phyloP scores from a whole-genome alignment of 1,284 basidiomycete species.

The Austroboletus novae-zelandiae region DNA sequence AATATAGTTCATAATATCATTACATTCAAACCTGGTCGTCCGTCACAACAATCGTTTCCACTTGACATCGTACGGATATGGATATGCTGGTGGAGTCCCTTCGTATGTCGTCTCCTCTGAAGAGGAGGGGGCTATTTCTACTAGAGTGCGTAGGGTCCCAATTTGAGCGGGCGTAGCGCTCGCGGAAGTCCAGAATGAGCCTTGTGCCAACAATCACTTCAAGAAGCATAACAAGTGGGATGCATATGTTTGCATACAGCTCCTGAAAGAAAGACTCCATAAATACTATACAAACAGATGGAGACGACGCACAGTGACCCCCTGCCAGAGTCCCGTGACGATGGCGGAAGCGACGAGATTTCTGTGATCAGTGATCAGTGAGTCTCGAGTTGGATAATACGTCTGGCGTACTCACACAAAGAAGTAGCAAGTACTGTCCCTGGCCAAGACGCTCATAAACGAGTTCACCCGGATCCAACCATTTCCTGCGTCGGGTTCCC shows the following conservation, averaged over 20 bases:
- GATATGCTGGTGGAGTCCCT: neutral
- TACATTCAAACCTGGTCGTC: conserved; percentile 3
- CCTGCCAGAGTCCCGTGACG: conserved; percentile 29
- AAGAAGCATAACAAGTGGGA: conserved; percentile 34
- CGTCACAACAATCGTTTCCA: conserved; percentile 17
- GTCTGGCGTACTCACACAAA: conserved; percentile 23
- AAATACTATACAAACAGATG: neutral
- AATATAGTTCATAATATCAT: conserved; percentile 7
- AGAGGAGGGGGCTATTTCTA: conserved; percentile 17
- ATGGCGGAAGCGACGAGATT: conserved; percentile 24
- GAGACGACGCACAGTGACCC: conserved; percentile 20
- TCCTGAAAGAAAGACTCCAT: conserved; percentile 7
- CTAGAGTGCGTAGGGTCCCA: conserved; percentile 6
- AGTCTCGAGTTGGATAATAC: neutral
- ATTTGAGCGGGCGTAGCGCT: conserved; percentile 25
- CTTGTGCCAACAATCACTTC: conserved; percentile 33
- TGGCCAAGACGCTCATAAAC: conserved; percentile 25
- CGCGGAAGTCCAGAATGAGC: conserved; percentile 33
- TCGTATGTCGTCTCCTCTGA: conserved; percentile 7
- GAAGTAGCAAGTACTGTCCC: conserved; percentile 33
- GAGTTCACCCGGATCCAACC: conserved; percentile 10
- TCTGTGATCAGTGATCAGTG: conserved; percentile 10
- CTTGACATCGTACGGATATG: conserved; percentile 13
- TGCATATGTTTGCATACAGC: conserved; percentile 29
- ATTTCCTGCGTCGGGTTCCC: neutral